These are phyloP conservation scores for Eucalyptus cladocalyx DNA, from an alignment of 345 rosid species.

Conservation along the genomic window DNA sequence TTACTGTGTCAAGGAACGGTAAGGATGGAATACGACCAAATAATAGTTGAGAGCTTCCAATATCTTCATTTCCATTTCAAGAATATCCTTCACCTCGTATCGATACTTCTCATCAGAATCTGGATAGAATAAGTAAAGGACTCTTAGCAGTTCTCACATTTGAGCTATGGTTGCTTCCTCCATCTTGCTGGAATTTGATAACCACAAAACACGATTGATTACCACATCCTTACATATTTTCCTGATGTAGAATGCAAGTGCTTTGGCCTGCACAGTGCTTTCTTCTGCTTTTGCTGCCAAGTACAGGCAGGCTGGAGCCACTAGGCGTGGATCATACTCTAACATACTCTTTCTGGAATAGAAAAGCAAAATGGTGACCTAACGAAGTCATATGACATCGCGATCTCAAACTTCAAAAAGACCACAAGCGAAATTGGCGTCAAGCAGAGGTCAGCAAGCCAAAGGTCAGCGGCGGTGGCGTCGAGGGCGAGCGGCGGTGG, in stretches of 20 bases:
- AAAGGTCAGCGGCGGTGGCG: accelerated
- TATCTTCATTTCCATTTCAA: conserved; percentile 98
- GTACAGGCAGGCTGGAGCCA: conserved; percentile 90
- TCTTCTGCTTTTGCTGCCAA: conserved; percentile 98
- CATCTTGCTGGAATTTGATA: background rate
- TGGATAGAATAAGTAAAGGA: conserved; percentile 11
- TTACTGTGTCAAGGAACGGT: conserved; percentile 74
- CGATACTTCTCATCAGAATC: conserved; percentile 73
- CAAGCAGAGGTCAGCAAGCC: too few relatives aligned
- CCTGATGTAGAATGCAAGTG: conserved; percentile 55
- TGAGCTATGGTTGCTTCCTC: background rate
- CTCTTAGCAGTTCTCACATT: conserved; percentile 1
- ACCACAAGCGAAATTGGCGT: background rate
- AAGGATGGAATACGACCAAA: conserved; percentile 86
- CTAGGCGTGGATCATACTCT: conserved; percentile 86
- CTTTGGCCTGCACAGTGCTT: conserved; percentile 83
- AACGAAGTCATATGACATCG: background rate
- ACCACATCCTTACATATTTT: conserved; percentile 44
- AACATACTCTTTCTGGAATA: conserved; percentile 71
- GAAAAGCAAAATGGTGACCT: background rate
- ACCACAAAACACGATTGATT: background rate
- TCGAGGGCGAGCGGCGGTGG: too few relatives aligned
- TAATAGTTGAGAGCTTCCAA: conserved; percentile 90
- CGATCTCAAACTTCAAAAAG: background rate
- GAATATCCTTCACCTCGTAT: conserved; percentile 79